phyloP scores from a whole-genome alignment of 768 basidiomycete genomes.

The Cyclocybe aegerita region DNA sequence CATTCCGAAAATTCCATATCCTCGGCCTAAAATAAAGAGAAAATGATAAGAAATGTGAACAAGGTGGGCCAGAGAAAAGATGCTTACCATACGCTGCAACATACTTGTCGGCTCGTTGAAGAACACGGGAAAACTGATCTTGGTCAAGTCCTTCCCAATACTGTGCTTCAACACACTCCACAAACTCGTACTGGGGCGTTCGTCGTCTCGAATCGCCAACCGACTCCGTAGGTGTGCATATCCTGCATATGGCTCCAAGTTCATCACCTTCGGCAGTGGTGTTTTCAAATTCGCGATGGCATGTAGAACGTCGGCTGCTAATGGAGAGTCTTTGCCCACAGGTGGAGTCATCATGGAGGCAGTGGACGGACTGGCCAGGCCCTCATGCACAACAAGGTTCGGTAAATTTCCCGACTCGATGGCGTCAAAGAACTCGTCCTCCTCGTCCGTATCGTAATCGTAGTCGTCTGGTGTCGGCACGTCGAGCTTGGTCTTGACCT shows the following conservation, averaged over 20 bases:
- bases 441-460: conserved; percentile 63
- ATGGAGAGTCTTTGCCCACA: neutral
- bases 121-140: conserved; percentile 92
- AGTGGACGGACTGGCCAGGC: conserved; percentile 47
- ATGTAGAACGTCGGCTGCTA: neutral
- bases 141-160: conserved; percentile 96
- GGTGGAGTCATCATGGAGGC: conserved; percentile 9
- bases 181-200: conserved; percentile 84
- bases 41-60: conserved; percentile 4
- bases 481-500: neutral
- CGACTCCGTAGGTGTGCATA: conserved; percentile 63
- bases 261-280: conserved; percentile 13
- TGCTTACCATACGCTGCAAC: conserved; percentile 86
- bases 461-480: conserved; percentile 7
- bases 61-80: neutral
- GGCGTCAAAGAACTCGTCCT: conserved; percentile 98
- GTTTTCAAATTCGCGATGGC: neutral
- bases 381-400: conserved; percentile 68
- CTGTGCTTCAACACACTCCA: conserved; percentile 95
- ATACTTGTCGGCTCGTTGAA: conserved; percentile 96
- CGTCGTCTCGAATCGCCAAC: conserved; percentile 64
- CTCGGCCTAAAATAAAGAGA: conserved; percentile 52
- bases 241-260: conserved; percentile 53
- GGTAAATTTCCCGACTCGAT: conserved; percentile 83
- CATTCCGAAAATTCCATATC: conserved; percentile 98